These are phyloP conservation scores for Circinella minor DNA, from an alignment of 371 early-diverging fungal genomes.

Conservation along the genomic window DNA sequence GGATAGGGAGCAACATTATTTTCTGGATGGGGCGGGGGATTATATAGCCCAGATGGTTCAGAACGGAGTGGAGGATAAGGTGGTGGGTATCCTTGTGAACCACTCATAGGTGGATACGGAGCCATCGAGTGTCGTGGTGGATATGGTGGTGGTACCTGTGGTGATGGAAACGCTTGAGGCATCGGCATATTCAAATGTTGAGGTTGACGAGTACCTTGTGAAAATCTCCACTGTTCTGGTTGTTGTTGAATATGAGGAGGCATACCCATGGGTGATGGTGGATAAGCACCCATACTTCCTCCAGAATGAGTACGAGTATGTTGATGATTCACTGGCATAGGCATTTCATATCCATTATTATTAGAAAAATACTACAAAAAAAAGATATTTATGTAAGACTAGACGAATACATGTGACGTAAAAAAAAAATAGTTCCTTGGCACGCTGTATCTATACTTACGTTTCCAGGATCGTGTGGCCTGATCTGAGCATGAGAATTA, in stretches of 20 bases:
- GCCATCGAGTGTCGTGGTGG: no score
- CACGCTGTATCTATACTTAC: not conserved
- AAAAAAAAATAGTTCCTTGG: not conserved
- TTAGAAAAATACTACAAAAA: not conserved
- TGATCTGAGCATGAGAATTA: not conserved
- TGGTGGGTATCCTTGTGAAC: not conserved
- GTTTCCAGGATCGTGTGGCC: not conserved
- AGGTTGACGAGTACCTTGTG: not conserved
- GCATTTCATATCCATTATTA: not conserved
- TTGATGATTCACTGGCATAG: not conserved
- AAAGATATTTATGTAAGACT: not conserved
- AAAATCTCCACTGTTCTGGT: conserved; percentile 3
- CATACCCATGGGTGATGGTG: not conserved
- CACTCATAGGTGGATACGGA: not conserved
- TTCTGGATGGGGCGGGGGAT: not conserved
- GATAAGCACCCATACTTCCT: not conserved
- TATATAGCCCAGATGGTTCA: not conserved
- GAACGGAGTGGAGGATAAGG: not conserved
- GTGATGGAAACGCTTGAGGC: not conserved
- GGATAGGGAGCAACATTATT: not conserved
- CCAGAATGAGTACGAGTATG: not conserved
- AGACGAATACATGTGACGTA: not conserved
- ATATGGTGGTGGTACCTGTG: no score
- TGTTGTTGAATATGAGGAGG: not conserved
- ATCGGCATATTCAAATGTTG: not conserved